Percentiles rank a stretch among this genome's conserved stretches.
Conservation (phyloP, 148 eudicot species). For the Rhododendron molle region DNA sequence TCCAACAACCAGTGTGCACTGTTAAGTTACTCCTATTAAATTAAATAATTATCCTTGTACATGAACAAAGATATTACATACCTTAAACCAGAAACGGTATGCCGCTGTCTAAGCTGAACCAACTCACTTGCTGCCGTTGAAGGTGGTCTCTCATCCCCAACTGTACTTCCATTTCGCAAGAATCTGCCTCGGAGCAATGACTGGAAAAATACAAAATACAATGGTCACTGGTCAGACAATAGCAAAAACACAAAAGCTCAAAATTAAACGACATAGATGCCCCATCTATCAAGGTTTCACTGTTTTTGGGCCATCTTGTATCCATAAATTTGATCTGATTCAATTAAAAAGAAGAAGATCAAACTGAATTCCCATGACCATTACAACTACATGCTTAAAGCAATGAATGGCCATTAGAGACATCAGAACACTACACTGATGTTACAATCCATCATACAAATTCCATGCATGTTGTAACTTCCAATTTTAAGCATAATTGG, state of each 20-base stretch:
- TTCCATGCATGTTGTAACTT: not conserved
- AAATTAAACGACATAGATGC: not conserved
- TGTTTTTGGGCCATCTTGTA: not conserved
- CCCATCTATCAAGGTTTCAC: not conserved
- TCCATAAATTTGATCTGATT: not conserved
- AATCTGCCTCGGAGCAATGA: conserved; percentile 96
- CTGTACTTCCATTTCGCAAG: conserved; percentile 77
- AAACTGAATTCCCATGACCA: not conserved
- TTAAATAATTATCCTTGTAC: not conserved
- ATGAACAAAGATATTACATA: conserved; percentile 19
- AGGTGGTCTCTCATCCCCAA: conserved; percentile 80
- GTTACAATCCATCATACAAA: not conserved
- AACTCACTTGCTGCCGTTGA: conserved; percentile 80
- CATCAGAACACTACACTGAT: not conserved
- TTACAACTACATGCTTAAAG: not conserved
- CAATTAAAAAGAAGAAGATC: not conserved
- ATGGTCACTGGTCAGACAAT: not conserved
- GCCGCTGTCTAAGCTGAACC: conserved; percentile 83
- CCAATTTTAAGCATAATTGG: not conserved
- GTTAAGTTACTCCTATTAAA: not conserved
- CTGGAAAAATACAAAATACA: conserved; percentile 30
- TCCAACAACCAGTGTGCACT: not conserved
- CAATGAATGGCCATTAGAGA: not conserved
- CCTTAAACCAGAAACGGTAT: conserved; percentile 96
- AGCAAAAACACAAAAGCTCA: not conserved